Evolutionary conservation across 768 basidiomycete genomes (phyloP), one percentile per base, ranked within the genome.

Genomic region (Leccinum longicurvipes): DNA sequence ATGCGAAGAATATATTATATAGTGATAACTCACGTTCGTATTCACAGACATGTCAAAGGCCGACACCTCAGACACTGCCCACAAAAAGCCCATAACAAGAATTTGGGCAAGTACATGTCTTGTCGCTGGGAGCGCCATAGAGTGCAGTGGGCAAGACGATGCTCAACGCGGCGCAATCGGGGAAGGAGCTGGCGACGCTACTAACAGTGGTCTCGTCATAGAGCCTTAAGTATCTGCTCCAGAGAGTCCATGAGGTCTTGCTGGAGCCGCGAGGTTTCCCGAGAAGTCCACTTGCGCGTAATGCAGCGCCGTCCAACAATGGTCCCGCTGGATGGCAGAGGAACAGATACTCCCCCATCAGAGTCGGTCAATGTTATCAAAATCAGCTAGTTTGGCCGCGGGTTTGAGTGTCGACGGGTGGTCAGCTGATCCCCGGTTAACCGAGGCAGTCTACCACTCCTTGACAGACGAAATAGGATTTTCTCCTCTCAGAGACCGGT

Each of bases 41-140:
- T 62, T 67, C 21, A 44, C 54, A 12, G 52, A 47, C 21, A 66
- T 50, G 54, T 46, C 25, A 45, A 67, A 64, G 12, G 65, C 65
- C 2, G 36, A 39, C 3, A 29, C 62, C 32, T 50, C 36, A 2
- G 55, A 54, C 19, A 57, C 2, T 11, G 27, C 49, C 19, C 3
- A 17, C 28, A 58, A 45, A 25, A 48, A 53, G 27, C 51, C 12
- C 1, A 46, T n/a, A 2, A 19, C 34, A 12, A 61, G 34, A 3
- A 47, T 24, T 14, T 34, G 45, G 15, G 31, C 14, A 15, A 55
- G 31, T 9, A 39, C 6, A 32, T 19, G 19, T 24, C 31, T 36
- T 17, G 36, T 57, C 21, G 25, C 19, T 10, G 7, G 17, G 39
- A 29, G 27, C 44, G 34, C 21, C 31, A 48, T n/a, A n/a, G 28